phyloP scores from a whole-genome alignment of 2,329 filamentous ascomycete species.

The Verticillium longisporum region DNA sequence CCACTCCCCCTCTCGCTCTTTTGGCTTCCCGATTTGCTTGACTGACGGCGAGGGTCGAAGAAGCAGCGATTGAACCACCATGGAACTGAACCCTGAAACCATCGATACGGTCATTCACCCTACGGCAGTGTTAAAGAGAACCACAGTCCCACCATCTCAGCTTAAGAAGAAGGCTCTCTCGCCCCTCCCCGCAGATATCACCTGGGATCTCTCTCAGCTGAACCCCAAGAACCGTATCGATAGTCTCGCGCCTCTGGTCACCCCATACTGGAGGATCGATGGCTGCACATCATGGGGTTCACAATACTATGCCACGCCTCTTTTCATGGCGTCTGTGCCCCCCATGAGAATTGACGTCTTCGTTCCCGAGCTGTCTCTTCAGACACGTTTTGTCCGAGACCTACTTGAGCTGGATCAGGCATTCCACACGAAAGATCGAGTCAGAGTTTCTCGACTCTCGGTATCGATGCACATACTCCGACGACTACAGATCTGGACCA shows the following conservation, averaged over 20 bases:
- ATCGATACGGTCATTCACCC: constrained; percentile 53
- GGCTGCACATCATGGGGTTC: constrained; percentile 50
- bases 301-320: constrained; percentile 49
- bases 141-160: background rate
- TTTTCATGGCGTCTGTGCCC: constrained; percentile 37
- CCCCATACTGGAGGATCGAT: constrained; percentile 51
- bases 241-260: constrained; percentile 37
- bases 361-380: constrained; percentile 41
- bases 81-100: constrained; percentile 46
- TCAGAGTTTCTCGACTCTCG: constrained; percentile 39
- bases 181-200: background rate
- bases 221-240: constrained; percentile 57
- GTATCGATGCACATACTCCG: constrained; percentile 48
- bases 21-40: background rate
- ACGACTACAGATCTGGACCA: constrained; percentile 45
- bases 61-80: constrained; percentile 19
- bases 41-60: background rate
- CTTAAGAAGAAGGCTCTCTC: background rate
- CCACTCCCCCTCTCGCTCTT: background rate
- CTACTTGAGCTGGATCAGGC: constrained; percentile 42
- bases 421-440: constrained; percentile 48
- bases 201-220: constrained; percentile 42
- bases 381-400: constrained; percentile 31
- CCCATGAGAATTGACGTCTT: constrained; percentile 54
- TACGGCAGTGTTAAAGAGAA: constrained; percentile 41